phyloP scores from a whole-genome alignment of 2,329 filamentous ascomycete species.

The Xylariales sp. region DNA sequence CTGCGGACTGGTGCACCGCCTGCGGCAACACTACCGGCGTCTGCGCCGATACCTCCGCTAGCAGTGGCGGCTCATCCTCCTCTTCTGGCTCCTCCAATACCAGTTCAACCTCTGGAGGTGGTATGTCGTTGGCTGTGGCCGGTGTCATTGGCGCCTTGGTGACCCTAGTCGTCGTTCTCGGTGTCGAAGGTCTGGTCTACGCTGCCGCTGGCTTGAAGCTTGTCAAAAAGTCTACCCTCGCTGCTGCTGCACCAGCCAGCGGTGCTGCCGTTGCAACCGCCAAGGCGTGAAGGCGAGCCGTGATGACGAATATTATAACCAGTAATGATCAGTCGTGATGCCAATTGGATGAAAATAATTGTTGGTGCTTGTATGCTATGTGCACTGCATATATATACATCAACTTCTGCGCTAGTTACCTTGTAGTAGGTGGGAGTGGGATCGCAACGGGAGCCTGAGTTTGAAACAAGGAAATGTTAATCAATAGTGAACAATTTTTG shows the following conservation, averaged over 20 bases:
- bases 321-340: too few species aligned
- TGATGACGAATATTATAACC: too few species aligned
- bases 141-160: slow-evolving; percentile 77
- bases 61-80: slow-evolving; percentile 7
- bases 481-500: too few species aligned
- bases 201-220: slow-evolving; percentile 39
- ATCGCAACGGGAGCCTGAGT: too few species aligned
- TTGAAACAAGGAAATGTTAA: too few species aligned
- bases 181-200: slow-evolving; percentile 38
- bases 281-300: not conserved
- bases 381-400: too few species aligned
- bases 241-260: slow-evolving; percentile 4
- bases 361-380: too few species aligned
- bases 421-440: too few species aligned
- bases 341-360: too few species aligned
- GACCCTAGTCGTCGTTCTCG: slow-evolving; percentile 46
- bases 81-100: slow-evolving; percentile 16
- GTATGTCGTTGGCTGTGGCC: slow-evolving; percentile 66
- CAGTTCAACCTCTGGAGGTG: slow-evolving; percentile 20
- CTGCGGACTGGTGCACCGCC: slow-evolving; percentile 65
- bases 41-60: slow-evolving; percentile 46
- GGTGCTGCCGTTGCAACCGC: slow-evolving; percentile 6
- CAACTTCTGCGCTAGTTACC: too few species aligned
- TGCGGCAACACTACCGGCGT: slow-evolving; percentile 70
- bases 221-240: slow-evolving; percentile 41